Conservation (phyloP, 1,284 basidiomycete species). For the Neonothopanus nambi region DNA sequence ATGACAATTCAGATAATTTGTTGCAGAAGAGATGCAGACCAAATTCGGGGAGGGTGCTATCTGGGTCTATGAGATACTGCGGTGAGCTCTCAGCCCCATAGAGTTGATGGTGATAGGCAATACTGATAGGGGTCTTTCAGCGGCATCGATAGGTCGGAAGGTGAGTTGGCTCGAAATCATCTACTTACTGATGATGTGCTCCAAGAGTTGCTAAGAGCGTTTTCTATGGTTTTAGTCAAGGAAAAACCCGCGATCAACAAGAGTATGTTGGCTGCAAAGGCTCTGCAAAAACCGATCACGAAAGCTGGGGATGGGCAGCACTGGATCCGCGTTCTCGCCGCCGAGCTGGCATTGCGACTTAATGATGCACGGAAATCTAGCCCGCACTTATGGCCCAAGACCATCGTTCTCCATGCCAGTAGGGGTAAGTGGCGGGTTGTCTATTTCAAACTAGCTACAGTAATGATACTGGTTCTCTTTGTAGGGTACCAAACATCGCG, state of each 20-base stretch:
- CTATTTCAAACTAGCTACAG: background rate
- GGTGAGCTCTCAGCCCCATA: conserved; percentile 43
- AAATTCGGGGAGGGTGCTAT: conserved; percentile 84
- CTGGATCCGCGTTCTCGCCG: conserved; percentile 90
- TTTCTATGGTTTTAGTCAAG: conserved; percentile 60
- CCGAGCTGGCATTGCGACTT: conserved; percentile 85
- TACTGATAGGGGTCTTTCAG: conserved; percentile 37
- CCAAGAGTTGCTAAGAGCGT: conserved; percentile 20
- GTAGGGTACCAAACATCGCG: conserved; percentile 66
- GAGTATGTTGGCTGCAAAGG: conserved; percentile 94
- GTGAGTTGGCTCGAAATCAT: conserved; percentile 37
- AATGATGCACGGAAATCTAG: conserved; percentile 77
- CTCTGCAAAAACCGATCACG: conserved; percentile 77
- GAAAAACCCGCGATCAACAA: conserved; percentile 81
- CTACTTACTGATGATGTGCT: background rate
- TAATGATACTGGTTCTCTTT: conserved; percentile 14
- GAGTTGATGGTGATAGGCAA: background rate
- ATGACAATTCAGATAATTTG: background rate
- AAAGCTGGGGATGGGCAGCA: conserved; percentile 76
- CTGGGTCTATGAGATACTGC: conserved; percentile 88
- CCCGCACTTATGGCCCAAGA: conserved; percentile 90
- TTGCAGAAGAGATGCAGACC: conserved; percentile 74
- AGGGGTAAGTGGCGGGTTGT: conserved; percentile 50
- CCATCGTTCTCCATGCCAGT: conserved; percentile 76
- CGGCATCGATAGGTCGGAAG: conserved; percentile 90